Conservation (phyloP, 805 yeast species). For the Myxozyma sirexii region DNA sequence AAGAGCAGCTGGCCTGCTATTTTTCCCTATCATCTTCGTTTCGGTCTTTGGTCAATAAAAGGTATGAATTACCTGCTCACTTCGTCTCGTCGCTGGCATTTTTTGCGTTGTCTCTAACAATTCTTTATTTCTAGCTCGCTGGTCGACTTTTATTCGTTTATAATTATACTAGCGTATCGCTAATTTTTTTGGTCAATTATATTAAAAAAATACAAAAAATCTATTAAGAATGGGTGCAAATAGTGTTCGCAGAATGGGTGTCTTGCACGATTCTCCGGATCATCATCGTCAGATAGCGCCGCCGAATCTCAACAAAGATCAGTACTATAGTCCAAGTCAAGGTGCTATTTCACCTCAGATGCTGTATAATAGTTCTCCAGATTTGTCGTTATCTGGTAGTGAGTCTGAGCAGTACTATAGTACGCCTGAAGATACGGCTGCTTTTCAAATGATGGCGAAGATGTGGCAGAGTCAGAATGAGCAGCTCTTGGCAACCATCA, state of each 20-base stretch:
- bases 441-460: constrained; percentile 6
- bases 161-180: not conserved
- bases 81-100: too few species aligned
- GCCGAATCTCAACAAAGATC: constrained; percentile 1
- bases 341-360: constrained; percentile 13
- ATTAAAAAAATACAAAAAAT: not conserved
- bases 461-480: constrained; percentile 14
- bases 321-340: constrained; percentile 5
- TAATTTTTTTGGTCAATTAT: constrained; percentile 5
- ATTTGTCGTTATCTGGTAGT: constrained; percentile 17
- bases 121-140: constrained; percentile 17
- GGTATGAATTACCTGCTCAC: not conserved
- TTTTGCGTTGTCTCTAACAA: not conserved
- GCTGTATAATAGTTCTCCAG: constrained; percentile 27
- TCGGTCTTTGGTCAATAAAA: constrained; percentile 1
- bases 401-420: constrained; percentile 22
- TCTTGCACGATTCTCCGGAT: not conserved
- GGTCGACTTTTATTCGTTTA: constrained; percentile 17
- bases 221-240: not conserved
- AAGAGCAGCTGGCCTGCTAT: constrained; percentile 31
- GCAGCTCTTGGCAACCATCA: constrained; percentile 5
- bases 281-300: not conserved
- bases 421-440: constrained; percentile 3
- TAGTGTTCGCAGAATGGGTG: not conserved
- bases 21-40: constrained; percentile 12